Evolutionary conservation across 345 rosid genomes (phyloP).

Genomic region (Gynandropsis gynandra): DNA sequence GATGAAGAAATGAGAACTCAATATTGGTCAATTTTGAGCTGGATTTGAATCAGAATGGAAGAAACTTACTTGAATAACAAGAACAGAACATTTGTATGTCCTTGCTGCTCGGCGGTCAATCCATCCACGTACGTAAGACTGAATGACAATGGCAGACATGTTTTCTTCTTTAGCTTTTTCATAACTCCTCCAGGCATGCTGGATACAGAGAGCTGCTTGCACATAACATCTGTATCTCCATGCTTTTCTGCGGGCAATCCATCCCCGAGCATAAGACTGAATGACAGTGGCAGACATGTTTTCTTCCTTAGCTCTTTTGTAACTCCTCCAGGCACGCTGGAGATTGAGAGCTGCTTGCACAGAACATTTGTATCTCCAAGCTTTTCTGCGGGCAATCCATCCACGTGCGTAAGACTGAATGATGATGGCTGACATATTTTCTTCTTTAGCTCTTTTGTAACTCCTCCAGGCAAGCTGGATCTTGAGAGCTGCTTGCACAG

Average conservation of each 20-base stretch:
- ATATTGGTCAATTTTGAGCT: not conserved
- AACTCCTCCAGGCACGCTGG: slow-evolving; percentile 54
- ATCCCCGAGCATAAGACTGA: slow-evolving; percentile 58
- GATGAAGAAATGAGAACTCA: slow-evolving; percentile 13
- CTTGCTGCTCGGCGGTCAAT: too few species aligned
- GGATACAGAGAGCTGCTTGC: not conserved
- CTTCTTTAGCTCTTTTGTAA: slow-evolving; percentile 39
- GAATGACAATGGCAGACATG: too few species aligned
- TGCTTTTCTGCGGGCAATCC: slow-evolving; percentile 39
- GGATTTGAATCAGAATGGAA: not conserved
- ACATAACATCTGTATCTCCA: slow-evolving; percentile 25
- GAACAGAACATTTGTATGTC: slow-evolving; percentile 25
- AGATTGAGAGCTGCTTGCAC: slow-evolving; percentile 44
- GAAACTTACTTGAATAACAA: slow-evolving; percentile 57
- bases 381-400: slow-evolving; percentile 40
- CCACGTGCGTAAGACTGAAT: slow-evolving; percentile 61
- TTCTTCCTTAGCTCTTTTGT: slow-evolving; percentile 40
- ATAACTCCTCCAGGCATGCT: slow-evolving; percentile 34
- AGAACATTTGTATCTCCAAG: slow-evolving; percentile 23
- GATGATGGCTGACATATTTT: slow-evolving; percentile 38
- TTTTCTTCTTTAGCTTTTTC: slow-evolving; percentile 28
- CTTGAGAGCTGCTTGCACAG: slow-evolving; percentile 38
- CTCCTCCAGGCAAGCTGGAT: slow-evolving; percentile 60
- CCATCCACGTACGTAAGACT: too few species aligned
- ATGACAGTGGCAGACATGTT: slow-evolving; percentile 42